Conservation (phyloP, 257 asterid species). For the Solanum paucissectum region DNA sequence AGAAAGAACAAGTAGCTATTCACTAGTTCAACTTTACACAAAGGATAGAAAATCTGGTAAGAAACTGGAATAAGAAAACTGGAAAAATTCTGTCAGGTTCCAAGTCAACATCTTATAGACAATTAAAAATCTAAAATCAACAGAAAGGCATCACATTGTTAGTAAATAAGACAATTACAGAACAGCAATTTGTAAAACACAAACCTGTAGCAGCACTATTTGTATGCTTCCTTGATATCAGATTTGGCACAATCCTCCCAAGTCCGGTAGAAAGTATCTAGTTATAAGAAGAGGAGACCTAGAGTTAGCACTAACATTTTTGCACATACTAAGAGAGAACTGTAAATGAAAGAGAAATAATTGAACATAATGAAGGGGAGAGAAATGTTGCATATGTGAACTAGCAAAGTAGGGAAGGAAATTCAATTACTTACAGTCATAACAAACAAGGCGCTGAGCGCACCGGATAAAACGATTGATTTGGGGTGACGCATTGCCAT, state of each 20-base stretch:
- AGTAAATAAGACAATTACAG: not conserved
- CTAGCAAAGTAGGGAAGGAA: not conserved
- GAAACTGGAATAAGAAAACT: not conserved
- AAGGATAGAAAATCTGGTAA: not conserved
- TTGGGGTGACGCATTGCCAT: slow-evolving; percentile 99
- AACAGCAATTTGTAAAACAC: not conserved
- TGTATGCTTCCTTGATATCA: slow-evolving; percentile 95
- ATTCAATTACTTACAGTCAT: slow-evolving; percentile 72
- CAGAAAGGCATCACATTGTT: not conserved
- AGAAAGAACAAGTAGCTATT: not conserved
- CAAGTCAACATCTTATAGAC: not conserved
- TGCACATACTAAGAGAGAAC: not conserved
- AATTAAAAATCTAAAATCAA: not conserved
- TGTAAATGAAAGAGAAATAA: not conserved
- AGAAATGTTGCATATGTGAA: not conserved
- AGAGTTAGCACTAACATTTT: slow-evolving; percentile 2
- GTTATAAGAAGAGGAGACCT: not conserved
- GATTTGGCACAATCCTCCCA: slow-evolving; percentile 94
- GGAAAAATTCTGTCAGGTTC: not conserved
- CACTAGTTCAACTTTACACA: not conserved
- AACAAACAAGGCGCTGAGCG: slow-evolving; percentile 90
- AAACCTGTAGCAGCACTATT: slow-evolving; percentile 88
- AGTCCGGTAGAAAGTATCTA: slow-evolving; percentile 94
- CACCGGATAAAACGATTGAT: slow-evolving; percentile 87
- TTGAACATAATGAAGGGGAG: not conserved